Conservation (phyloP, 179 eudicot genomes). For the Carnegiea gigantea region DNA sequence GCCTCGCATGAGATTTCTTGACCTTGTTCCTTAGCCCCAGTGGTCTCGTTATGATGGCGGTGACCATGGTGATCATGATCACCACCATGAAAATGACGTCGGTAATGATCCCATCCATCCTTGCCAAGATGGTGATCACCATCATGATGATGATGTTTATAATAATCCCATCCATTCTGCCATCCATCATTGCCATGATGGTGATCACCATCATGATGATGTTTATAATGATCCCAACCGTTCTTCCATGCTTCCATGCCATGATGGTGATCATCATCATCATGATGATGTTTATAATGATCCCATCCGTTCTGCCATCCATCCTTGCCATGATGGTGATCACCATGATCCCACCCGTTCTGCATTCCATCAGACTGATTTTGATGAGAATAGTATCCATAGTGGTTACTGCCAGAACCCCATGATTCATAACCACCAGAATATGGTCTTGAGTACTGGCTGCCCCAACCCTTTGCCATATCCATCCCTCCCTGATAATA, state of each 20-base stretch:
- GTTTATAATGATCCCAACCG: background rate
- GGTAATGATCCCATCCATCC: no score
- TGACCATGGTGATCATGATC: background rate
- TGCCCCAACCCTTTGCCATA: conserved; percentile 5
- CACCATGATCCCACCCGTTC: background rate
- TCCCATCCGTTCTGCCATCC: no score
- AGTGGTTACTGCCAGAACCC: background rate
- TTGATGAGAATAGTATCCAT: background rate
- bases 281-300: background rate
- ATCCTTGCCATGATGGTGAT: background rate
- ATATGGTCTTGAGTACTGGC: background rate
- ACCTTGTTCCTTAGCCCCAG: background rate
- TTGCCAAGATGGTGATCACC: no score
- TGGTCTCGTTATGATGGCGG: background rate
- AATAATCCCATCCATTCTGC: no score
- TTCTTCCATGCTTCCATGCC: no score
- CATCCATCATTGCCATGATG: background rate
- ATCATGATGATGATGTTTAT: background rate
- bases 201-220: background rate
- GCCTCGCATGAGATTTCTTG: background rate
- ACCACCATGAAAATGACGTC: no score
- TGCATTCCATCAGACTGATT: background rate
- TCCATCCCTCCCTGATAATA: background rate
- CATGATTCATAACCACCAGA: background rate
- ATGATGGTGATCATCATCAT: no score